A percentile compares a stretch with the other conserved stretches of the same genome.
phyloP scores from a whole-genome alignment of 2,329 filamentous ascomycete genomes.

The Bisporella sp. region DNA sequence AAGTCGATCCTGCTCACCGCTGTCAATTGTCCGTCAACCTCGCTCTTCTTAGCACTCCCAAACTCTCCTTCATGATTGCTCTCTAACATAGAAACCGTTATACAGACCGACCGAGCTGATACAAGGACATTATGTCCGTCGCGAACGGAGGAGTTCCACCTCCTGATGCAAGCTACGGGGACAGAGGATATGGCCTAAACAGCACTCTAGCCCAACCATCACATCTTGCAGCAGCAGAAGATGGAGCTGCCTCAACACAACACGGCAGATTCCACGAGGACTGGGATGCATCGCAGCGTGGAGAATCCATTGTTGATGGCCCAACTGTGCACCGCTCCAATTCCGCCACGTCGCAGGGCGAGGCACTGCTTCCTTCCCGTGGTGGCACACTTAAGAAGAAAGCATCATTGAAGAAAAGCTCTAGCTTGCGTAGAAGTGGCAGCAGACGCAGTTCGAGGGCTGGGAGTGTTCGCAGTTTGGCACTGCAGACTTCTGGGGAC shows the following conservation, averaged over 20 bases:
- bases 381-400: conserved; percentile 86
- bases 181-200: too few relatives aligned
- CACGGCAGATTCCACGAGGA: conserved; percentile 58
- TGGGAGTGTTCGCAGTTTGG: conserved; percentile 78
- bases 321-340: conserved; percentile 50
- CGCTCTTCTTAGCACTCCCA: too few relatives aligned
- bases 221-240: too few relatives aligned
- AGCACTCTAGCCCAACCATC: too few relatives aligned
- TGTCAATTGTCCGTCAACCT: too few relatives aligned
- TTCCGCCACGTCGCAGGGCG: conserved; percentile 38
- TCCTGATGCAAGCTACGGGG: too few relatives aligned
- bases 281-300: conserved; percentile 63
- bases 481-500: conserved; percentile 61
- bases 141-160: too few relatives aligned
- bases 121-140: too few relatives aligned
- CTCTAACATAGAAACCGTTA: too few relatives aligned
- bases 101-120: too few relatives aligned
- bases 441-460: conserved; percentile 78
- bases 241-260: conserved; percentile 10
- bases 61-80: too few relatives aligned
- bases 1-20: too few relatives aligned
- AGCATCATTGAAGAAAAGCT: conserved; percentile 64
- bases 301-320: conserved; percentile 53
- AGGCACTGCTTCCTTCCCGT: conserved; percentile 34
- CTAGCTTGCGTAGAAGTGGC: conserved; percentile 69